These are phyloP conservation scores for Tylopilus felleus DNA, from an alignment of 768 basidiomycete genomes.

Conservation along the genomic window DNA sequence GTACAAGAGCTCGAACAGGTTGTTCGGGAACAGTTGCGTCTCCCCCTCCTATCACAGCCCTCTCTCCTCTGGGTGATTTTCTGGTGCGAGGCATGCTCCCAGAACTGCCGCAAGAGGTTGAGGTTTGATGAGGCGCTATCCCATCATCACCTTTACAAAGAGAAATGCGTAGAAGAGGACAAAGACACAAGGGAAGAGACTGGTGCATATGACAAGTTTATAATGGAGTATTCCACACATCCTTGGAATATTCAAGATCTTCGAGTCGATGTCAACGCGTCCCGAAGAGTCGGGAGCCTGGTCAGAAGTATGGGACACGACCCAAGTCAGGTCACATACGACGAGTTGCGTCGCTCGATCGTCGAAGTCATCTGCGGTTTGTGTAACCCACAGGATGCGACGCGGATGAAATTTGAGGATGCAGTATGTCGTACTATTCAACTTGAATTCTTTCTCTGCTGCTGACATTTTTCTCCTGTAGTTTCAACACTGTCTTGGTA, in stretches of 20 bases:
- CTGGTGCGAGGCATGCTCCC: constrained; percentile 4
- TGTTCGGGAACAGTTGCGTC: constrained; percentile 1
- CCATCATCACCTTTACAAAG: constrained; percentile 7
- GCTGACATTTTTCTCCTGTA: neutral
- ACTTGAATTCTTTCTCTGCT: neutral
- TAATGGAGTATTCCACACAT: neutral
- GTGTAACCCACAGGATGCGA: neutral
- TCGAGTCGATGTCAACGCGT: constrained; percentile 5
- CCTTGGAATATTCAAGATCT: neutral
- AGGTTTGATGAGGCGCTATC: constrained; percentile 6
- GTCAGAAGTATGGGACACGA: constrained; percentile 7
- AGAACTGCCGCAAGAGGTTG: neutral
- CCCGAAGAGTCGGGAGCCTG: constrained; percentile 8
- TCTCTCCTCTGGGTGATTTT: constrained; percentile 12
- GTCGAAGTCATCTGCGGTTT: constrained; percentile 8
- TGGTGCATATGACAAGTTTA: neutral
- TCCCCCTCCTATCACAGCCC: constrained; percentile 1
- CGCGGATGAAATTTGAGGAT: neutral
- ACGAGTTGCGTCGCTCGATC: constrained; percentile 1
- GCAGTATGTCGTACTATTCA: constrained; percentile 2
- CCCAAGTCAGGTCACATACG: neutral
- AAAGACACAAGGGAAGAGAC: neutral
- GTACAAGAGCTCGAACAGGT: constrained; percentile 12
- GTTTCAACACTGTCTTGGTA: constrained; percentile 7
- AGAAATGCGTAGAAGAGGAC: too few relatives aligned